Percentiles rank a stretch among this genome's conserved stretches.
Conservation (phyloP, 805 yeast genomes). For the Wickerhamomyces canadensis region DNA sequence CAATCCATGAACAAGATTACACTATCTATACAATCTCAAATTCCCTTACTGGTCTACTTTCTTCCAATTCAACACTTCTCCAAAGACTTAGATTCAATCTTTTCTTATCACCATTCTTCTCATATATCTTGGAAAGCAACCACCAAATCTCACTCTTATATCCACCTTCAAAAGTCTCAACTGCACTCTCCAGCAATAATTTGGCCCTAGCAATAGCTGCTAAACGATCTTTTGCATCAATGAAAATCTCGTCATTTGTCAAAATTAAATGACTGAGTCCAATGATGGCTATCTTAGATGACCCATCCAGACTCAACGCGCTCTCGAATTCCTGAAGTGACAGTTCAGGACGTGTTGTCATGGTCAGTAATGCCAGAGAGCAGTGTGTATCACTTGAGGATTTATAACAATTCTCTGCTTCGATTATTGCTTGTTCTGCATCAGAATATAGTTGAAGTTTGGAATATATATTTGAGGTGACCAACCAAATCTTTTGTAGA, state of each 20-base stretch:
- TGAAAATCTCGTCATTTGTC: conserved; percentile 29
- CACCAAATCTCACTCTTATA: conserved; percentile 62
- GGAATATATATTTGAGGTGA: conserved; percentile 62
- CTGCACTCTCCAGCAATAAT: conserved; percentile 32
- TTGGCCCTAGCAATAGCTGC: conserved; percentile 47
- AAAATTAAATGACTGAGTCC: conserved; percentile 19
- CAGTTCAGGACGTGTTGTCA: conserved; percentile 25
- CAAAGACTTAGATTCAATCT: conserved; percentile 47
- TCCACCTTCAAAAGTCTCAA: conserved; percentile 36
- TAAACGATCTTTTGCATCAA: conserved; percentile 47
- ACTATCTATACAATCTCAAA: not conserved
- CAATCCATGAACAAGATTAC: no score
- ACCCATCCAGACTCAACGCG: conserved; percentile 21
- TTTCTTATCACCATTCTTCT: conserved; percentile 45
- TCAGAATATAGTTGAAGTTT: conserved; percentile 50
- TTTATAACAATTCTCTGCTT: conserved; percentile 50
- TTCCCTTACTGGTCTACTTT: conserved; percentile 49
- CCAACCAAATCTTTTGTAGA: conserved; percentile 66
- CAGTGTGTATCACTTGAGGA: conserved; percentile 45
- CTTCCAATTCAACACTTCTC: conserved; percentile 62
- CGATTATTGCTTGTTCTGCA: conserved; percentile 65
- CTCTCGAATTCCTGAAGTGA: conserved; percentile 63
- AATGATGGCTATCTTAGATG: conserved; percentile 10
- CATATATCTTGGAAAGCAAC: conserved; percentile 59
- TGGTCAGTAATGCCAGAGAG: conserved; percentile 35